These are phyloP conservation scores for Seiridium cupressi DNA, from an alignment of 2,329 filamentous ascomycete species.

Conservation along the genomic window DNA sequence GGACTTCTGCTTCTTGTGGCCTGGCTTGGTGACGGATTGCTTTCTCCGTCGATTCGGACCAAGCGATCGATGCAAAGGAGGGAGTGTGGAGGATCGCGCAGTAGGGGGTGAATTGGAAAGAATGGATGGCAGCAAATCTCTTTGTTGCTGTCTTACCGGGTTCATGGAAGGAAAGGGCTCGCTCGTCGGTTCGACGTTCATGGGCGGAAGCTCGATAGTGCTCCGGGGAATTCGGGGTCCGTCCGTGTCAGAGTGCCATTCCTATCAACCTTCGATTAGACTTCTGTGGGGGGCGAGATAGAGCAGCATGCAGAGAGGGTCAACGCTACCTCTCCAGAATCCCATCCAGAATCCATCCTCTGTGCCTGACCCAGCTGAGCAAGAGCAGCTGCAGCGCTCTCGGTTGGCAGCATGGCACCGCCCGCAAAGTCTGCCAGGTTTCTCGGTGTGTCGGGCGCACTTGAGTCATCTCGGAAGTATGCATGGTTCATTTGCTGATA, in stretches of 20 bases:
- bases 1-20: constrained; percentile 79
- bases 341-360: constrained; percentile 74
- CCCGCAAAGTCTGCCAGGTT: constrained; percentile 67
- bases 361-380: constrained; percentile 79
- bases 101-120: constrained; percentile 76
- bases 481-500: constrained; percentile 38
- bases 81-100: constrained; percentile 79
- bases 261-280: constrained; percentile 42
- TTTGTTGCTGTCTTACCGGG: constrained; percentile 49
- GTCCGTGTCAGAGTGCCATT: constrained; percentile 71
- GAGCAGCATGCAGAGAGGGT: constrained; percentile 7
- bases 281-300: constrained; percentile 1
- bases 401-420: constrained; percentile 62
- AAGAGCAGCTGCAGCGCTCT: constrained; percentile 80
- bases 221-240: constrained; percentile 61
- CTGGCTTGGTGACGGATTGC: constrained; percentile 79
- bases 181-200: constrained; percentile 69
- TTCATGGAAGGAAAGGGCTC: constrained; percentile 68
- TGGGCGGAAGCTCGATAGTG: constrained; percentile 71
- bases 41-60: constrained; percentile 76
- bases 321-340: constrained; percentile 67
- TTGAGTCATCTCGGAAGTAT: constrained; percentile 66
- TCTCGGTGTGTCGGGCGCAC: constrained; percentile 67
- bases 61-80: constrained; percentile 73
- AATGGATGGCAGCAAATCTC: constrained; percentile 81